Evolutionary conservation across 208 protist species (phyloP).

Genomic region (Leishmania mexicana): DNA sequence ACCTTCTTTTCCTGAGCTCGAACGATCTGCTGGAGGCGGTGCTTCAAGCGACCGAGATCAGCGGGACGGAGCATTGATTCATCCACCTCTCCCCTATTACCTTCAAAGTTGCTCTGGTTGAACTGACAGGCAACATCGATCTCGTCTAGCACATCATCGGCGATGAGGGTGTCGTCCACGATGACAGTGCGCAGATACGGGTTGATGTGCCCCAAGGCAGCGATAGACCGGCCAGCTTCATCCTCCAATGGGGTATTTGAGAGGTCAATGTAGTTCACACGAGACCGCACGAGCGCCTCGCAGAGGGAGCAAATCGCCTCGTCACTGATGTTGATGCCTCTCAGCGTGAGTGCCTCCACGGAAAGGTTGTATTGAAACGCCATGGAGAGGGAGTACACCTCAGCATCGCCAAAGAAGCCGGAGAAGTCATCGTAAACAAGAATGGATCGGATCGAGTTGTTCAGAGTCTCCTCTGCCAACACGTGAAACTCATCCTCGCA

Average conservation of each 20-base stretch:
- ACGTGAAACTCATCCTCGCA: constrained; percentile 70
- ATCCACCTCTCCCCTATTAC: constrained; percentile 53
- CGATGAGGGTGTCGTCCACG: constrained; percentile 86
- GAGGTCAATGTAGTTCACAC: constrained; percentile 85
- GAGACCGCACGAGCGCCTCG: constrained; percentile 74
- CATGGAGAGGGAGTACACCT: constrained; percentile 78
- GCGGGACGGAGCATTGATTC: constrained; percentile 43
- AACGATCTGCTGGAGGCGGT: constrained; percentile 71
- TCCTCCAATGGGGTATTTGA: constrained; percentile 85
- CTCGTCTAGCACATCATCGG: constrained; percentile 85
- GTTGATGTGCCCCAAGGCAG: constrained; percentile 82
- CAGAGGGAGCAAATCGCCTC: constrained; percentile 78
- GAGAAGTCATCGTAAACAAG: constrained; percentile 86
- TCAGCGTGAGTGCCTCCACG: constrained; percentile 82
- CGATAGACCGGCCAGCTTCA: constrained; percentile 79
- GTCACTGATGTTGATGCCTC: constrained; percentile 83
- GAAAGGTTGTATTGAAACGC: constrained; percentile 89
- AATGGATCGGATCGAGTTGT: constrained; percentile 82
- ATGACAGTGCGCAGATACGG: constrained; percentile 87
- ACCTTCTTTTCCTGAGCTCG: constrained; percentile 49
- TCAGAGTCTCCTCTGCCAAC: constrained; percentile 80
- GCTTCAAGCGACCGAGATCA: constrained; percentile 64
- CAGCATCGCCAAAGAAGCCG: constrained; percentile 65
- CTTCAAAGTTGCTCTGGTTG: constrained; percentile 90
- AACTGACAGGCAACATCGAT: constrained; percentile 91